Evolutionary conservation across 2,329 filamentous ascomycete species (phyloP), one percentile per base, ranked within the genome.

Genomic region (Aspergillus persii): DNA sequence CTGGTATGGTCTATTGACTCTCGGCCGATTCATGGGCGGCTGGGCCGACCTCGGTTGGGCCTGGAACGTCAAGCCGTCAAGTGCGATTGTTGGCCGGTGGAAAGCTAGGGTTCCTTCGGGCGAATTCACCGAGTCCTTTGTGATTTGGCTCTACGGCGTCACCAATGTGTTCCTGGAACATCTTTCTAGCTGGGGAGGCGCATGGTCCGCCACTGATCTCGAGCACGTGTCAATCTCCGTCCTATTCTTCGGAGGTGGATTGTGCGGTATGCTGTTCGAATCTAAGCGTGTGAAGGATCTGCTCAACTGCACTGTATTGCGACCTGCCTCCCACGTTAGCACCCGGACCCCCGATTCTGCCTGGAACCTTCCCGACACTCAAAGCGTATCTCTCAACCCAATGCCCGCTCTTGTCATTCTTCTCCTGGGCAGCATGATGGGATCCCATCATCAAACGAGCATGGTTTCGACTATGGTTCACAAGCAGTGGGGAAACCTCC

Each of bases 111-210:
- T 86, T 31, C 90, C 90, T 1, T 90, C 90, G 0, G 92, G 91
- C 27, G 94, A 98, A 77, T 96, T 96, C 68, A 86, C 89, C 52
- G 94, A 98, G 76, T 96, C 91, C 36, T 88, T 89, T 58, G 85
- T 96, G 65, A 97, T 98, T 64, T 96, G 92, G 79, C 80, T 91
- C 31, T 98, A 97, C 71, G 94, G 95, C 36, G 81, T 86, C 2
- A 94, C 89, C 61, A 97, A 98, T 75, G 88, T 98, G 58, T 97
- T 96, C 76, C 81, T 98, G 31, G 94, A 98, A 76, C 94, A 96
- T 71, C 82, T 98, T 29, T 87, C 88, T 56, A 85, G 84, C 53
- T 88, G 86, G 83, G 91, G 89, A 36, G 78, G 81, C 11, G 82
- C 76, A 54, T 98, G 92, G 89, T 87, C 83, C 54, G 78, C 91